A percentile compares a stretch with the other conserved stretches of the same genome.
These are phyloP conservation scores for Aspergillus quadricinctus DNA, from an alignment of 2,329 filamentous ascomycete species.

Conservation along the genomic window DNA sequence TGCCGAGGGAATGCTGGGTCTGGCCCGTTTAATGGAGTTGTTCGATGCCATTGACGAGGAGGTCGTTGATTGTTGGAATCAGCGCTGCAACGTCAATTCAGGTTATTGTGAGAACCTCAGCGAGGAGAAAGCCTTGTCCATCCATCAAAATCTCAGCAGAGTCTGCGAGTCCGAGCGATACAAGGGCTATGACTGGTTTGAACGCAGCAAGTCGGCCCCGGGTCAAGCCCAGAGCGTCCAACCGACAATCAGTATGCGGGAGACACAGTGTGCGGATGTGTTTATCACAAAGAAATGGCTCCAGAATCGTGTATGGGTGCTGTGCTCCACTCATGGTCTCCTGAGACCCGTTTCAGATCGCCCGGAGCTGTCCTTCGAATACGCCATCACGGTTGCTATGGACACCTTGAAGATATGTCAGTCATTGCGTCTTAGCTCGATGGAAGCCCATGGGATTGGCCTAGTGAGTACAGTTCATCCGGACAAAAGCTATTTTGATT, in stretches of 20 bases:
- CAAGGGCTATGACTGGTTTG: conserved; percentile 37
- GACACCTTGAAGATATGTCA: conserved; percentile 33
- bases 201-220: conserved; percentile 25
- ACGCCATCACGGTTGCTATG: conserved; percentile 33
- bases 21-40: conserved; percentile 41
- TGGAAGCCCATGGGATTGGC: conserved; percentile 43
- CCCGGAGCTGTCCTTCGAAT: conserved; percentile 34
- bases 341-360: conserved; percentile 32
- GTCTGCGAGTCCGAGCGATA: conserved; percentile 33
- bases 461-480: conserved; percentile 22
- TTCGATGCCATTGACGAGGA: conserved; percentile 44
- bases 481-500: neutral
- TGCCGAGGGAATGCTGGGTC: conserved; percentile 39
- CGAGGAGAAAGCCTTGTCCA: conserved; percentile 53
- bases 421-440: conserved; percentile 30
- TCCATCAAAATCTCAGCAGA: conserved; percentile 29
- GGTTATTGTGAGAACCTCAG: conserved; percentile 62
- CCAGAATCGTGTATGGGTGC: conserved; percentile 40
- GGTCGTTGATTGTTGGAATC: conserved; percentile 43
- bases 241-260: conserved; percentile 26
- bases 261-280: conserved; percentile 42
- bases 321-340: conserved; percentile 39
- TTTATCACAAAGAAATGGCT: conserved; percentile 43
- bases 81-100: conserved; percentile 56
- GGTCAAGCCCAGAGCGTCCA: conserved; percentile 15